Conservation (phyloP, 1,284 basidiomycete species). For the Marasmius fiardii region DNA sequence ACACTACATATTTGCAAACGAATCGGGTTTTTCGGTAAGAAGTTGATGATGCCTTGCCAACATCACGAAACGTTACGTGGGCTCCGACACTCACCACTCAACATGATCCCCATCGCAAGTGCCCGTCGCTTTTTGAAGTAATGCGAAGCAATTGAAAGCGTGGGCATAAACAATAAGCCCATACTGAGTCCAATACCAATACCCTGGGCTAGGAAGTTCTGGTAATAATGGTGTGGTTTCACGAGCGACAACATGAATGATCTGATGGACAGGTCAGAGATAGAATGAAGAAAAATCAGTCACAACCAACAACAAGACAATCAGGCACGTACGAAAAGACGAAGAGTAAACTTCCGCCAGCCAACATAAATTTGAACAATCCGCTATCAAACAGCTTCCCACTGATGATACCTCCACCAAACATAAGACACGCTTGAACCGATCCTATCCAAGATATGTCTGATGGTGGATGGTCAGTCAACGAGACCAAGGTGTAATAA, state of each 20-base stretch:
- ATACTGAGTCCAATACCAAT: slow-evolving; percentile 29
- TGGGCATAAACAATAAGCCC: slow-evolving; percentile 29
- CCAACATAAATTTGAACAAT: slow-evolving; percentile 18
- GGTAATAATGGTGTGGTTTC: slow-evolving; percentile 22
- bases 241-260: slow-evolving; percentile 22
- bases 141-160: slow-evolving; percentile 27
- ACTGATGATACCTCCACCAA: slow-evolving; percentile 23
- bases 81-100: slow-evolving; percentile 21
- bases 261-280: background rate
- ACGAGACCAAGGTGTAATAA: slow-evolving; percentile 23
- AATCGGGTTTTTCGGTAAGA: no score
- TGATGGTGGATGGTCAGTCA: slow-evolving; percentile 18
- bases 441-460: slow-evolving; percentile 31
- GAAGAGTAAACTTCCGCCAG: slow-evolving; percentile 16
- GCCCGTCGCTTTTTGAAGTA: slow-evolving; percentile 30
- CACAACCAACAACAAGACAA: background rate
- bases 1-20: no score
- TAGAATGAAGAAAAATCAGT: background rate
- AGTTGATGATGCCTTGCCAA: background rate
- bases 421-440: slow-evolving; percentile 26
- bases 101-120: slow-evolving; percentile 33
- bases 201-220: slow-evolving; percentile 29
- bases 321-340: slow-evolving; percentile 13
- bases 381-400: slow-evolving; percentile 28
- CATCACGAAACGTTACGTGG: background rate